phyloP scores from a whole-genome alignment of 1,139 yeast species.

The Hyphopichia burtonii region DNA sequence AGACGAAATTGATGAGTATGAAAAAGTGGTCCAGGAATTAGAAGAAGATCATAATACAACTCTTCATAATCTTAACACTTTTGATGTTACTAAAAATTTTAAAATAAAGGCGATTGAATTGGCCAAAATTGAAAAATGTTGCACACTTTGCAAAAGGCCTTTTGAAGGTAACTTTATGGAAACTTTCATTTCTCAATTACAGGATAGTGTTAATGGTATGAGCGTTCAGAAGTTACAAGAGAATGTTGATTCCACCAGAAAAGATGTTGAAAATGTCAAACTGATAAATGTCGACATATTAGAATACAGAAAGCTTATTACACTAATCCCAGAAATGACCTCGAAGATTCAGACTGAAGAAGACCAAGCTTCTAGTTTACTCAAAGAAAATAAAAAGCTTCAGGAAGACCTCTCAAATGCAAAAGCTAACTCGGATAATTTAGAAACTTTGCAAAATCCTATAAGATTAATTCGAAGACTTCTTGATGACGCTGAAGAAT shows the following conservation, averaged over 20 bases:
- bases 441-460: slow-evolving; percentile 23
- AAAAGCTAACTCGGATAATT: slow-evolving; percentile 10
- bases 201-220: slow-evolving; percentile 36
- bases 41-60: slow-evolving; percentile 62
- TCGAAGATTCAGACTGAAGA: slow-evolving; percentile 6
- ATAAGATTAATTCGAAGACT: slow-evolving; percentile 37
- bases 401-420: neutral
- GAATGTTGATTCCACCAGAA: slow-evolving; percentile 30
- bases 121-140: slow-evolving; percentile 54
- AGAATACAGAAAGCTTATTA: slow-evolving; percentile 21
- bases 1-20: slow-evolving; percentile 51
- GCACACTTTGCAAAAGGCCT: slow-evolving; percentile 64
- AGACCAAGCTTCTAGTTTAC: slow-evolving; percentile 7
- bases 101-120: slow-evolving; percentile 62
- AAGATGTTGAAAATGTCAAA: slow-evolving; percentile 26
- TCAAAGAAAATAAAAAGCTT: slow-evolving; percentile 8
- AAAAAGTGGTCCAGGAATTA: slow-evolving; percentile 48
- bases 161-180: slow-evolving; percentile 45
- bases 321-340: slow-evolving; percentile 9
- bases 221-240: slow-evolving; percentile 36
- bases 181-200: slow-evolving; percentile 31
- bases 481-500: slow-evolving; percentile 30
- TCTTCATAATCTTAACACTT: slow-evolving; percentile 60
- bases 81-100: slow-evolving; percentile 63
- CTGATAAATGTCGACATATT: slow-evolving; percentile 28